Base-by-base conservation (phyloP, 352 stramenopile genomes). In the Phytophthora crassamura region DNA sequence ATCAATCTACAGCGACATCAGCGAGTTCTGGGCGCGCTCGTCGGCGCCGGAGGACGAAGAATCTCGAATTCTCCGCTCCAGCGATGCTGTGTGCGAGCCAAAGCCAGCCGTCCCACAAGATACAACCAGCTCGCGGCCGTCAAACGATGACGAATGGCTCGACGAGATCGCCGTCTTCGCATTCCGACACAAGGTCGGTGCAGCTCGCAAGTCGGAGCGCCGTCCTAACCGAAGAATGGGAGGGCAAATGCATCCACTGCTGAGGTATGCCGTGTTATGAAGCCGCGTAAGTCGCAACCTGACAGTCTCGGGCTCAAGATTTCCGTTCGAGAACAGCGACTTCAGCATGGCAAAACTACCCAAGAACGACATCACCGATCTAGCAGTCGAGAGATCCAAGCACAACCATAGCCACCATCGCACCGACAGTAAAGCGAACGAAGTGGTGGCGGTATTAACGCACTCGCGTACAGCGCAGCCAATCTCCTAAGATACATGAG, bases 1-100 rank as follows among this genome's bases (percentile, higher is more conserved):
- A 3, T 72, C 56, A 14, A 4, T 52, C n/a, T 59, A 63, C 53
- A 73, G 53, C 51, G 59, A 73, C 34, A 69, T 73, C 42, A 76
- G 64, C 28, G 63, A 67, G 18, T 73, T 70, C 38, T 73, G 63
- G 68, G 61, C 64, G n/a, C 62, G 59, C 25, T 35, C 47, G 9
- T 72, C 68, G 8, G 57, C 69, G 11, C 50, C 40, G 32, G 53
- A 73, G 16, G 25, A 60, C 41, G 53, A 62, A 36, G 58, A 56
- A 16, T n/a, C 16, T 6, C 39, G 41, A 51, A 2, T 4, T n/a
- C 15, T 12, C 8, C 9, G 11, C 30, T 8, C 20, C 35, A 58
- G 15, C 5, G 11, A 18, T 35, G 15, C 7, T 25, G 11, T 28
- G 5, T 12, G 5, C 14, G 49, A 35, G 25, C 18, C 30, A 11